phyloP scores from a whole-genome alignment of 1,284 basidiomycete species.

The Chiua sp. region DNA sequence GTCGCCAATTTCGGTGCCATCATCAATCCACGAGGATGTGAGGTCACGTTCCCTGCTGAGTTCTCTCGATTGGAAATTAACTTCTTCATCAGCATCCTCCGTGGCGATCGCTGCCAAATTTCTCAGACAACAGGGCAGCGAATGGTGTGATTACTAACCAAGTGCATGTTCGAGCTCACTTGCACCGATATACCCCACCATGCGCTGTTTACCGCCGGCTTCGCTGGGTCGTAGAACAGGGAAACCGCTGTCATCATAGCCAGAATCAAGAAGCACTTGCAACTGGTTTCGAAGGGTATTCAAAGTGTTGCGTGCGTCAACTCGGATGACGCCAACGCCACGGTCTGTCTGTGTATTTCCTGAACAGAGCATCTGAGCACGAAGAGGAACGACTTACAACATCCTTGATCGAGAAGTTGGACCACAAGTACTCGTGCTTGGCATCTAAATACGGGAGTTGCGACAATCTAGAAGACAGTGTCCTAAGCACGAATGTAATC shows the following conservation, averaged over 20 bases:
- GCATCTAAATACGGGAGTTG: conserved; percentile 91
- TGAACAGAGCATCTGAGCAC: not conserved
- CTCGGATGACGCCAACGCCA: conserved; percentile 67
- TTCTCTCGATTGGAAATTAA: conserved; percentile 66
- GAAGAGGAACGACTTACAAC: conserved; percentile 58
- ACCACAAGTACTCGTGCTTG: conserved; percentile 91
- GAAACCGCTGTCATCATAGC: conserved; percentile 87
- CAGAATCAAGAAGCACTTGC: conserved; percentile 58
- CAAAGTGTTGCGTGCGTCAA: conserved; percentile 76
- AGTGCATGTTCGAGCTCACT: conserved; percentile 95
- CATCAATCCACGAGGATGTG: conserved; percentile 62
- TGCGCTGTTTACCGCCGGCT: conserved; percentile 56
- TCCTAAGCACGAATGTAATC: not conserved
- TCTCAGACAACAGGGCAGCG: conserved; percentile 3
- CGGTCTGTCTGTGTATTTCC: conserved; percentile 56
- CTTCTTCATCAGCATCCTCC: conserved; percentile 68
- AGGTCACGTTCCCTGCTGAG: conserved; percentile 45
- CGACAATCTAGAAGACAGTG: conserved; percentile 48
- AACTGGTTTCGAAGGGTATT: conserved; percentile 72
- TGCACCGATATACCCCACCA: conserved; percentile 93
- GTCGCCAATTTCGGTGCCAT: conserved; percentile 45
- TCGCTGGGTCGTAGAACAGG: conserved; percentile 70
- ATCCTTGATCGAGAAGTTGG: conserved; percentile 72
- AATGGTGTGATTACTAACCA: conserved; percentile 53
- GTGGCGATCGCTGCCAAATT: conserved; percentile 67